Percentiles rank a stretch among this genome's conserved stretches.
Conservation (phyloP, 2,329 filamentous ascomycete genomes). For the Exserohilum rostratum region DNA sequence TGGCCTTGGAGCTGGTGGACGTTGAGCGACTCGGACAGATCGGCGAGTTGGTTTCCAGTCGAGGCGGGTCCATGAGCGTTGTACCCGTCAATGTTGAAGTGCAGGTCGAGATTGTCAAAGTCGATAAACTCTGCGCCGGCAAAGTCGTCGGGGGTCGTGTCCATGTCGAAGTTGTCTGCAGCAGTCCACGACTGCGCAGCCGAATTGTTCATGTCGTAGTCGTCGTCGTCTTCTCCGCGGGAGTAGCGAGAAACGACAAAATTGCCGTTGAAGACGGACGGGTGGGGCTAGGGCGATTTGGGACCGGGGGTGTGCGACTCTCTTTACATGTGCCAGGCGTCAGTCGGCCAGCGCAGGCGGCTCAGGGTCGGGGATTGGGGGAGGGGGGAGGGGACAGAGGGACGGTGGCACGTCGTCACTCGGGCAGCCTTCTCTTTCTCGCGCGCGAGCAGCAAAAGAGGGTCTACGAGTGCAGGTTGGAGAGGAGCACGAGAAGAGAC, state of each 20-base stretch:
- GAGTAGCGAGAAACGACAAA: constrained; percentile 15
- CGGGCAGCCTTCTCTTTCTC: constrained; percentile 9
- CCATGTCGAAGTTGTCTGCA: constrained; percentile 50
- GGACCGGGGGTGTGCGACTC: constrained; percentile 3
- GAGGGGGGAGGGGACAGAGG: too few species aligned
- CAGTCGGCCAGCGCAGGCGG: not conserved
- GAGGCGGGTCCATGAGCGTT: constrained; percentile 24
- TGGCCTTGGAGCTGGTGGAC: constrained; percentile 42
- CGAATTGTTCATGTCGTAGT: constrained; percentile 42
- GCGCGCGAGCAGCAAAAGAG: too few species aligned
- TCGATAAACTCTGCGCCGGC: constrained; percentile 52
- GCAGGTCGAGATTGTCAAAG: constrained; percentile 42
- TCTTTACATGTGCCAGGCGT: constrained; percentile 7
- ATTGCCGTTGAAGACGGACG: constrained; percentile 13
- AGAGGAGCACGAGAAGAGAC: constrained; percentile 16
- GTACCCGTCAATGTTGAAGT: constrained; percentile 39
- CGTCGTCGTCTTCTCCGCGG: constrained; percentile 5
- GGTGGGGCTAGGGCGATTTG: constrained; percentile 12
- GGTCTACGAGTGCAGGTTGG: constrained; percentile 9
- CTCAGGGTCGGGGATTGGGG: not conserved
- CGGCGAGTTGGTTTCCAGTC: constrained; percentile 36
- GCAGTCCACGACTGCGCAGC: constrained; percentile 47
- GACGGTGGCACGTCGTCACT: not conserved
- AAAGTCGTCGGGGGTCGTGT: constrained; percentile 51
- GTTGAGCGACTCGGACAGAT: constrained; percentile 42